Base-by-base conservation (phyloP, 2,329 filamentous ascomycete species). In the Fonsecaea multimorphosa region DNA sequence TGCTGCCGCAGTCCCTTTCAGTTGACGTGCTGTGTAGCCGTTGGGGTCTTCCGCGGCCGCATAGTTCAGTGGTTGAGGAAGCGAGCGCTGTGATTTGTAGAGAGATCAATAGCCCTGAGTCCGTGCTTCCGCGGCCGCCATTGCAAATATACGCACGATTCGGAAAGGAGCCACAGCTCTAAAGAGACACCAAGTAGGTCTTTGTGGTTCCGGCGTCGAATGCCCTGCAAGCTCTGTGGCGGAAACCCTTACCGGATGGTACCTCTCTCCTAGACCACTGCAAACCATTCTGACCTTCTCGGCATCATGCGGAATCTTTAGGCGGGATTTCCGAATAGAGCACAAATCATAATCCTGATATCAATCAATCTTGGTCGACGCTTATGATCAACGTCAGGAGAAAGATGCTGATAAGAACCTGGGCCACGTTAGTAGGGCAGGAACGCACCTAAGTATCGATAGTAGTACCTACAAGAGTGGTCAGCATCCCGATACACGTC, bases 321-420 rank as follows among this genome's bases (percentile, higher is more conserved):
- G 22, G 9, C 3, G 22, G 44, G 44, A 12, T 14, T 49, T 12
- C 22, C 11, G 44, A 24, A 24, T 3, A 12, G 22, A 29, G 51
- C 3, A 29, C 24, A 14, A 16, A 31, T 11, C 51, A 19, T 38
- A 12, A 38, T 57, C n/a, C 54, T 57, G 29, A 19, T n/a, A 32
- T 14, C 29, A 19, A n/a, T 64, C 53, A 66, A 2, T 36, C 54
- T 40, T 64, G 52, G 29, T 68, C 54, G 34, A 67, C 58, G 40
- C 53, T 67, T 38, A 71, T 70, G 19, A 56, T 44, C 5, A 68
- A 19, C 16, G 60, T 61, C 11, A 72, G 64, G 19, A 69, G 55
- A 53, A 72, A 67, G 5, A 68, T 58, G 46, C 38, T 58, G 7
- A 70, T 3, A 16, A 70, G 9, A 19, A 72, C 36, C 70, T 70